Evolutionary conservation across 176 grass and related monocot genomes (phyloP).

Genomic region (Puccinellia tenuiflora): DNA sequence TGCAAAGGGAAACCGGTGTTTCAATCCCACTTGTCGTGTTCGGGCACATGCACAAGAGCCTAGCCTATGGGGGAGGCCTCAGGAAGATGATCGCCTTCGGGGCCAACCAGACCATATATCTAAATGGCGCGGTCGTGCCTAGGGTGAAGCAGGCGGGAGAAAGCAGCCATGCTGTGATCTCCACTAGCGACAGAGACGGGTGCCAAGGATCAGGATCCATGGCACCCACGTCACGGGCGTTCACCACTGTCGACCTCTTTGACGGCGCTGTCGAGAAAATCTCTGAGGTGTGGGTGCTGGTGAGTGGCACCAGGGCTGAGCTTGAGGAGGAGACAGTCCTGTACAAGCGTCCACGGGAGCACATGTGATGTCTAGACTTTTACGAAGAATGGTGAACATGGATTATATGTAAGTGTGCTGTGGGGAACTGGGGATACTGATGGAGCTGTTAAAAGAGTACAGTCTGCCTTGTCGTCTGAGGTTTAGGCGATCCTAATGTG

Average conservation of each 20-base stretch:
- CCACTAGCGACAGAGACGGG: constrained; percentile 18
- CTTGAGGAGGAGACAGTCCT: constrained; percentile 64
- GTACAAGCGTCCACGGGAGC: constrained; percentile 37
- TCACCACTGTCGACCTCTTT: constrained; percentile 55
- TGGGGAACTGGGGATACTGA: not conserved
- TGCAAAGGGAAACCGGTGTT: constrained; percentile 53
- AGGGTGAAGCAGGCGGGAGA: constrained; percentile 43
- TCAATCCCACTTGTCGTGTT: constrained; percentile 79
- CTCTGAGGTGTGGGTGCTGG: constrained; percentile 70
- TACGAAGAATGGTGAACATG: not conserved
- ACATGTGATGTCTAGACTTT: constrained; percentile 3
- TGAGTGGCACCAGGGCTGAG: constrained; percentile 30
- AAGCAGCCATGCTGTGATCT: not conserved
- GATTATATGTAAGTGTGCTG: constrained; percentile 17
- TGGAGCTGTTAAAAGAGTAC: not conserved
- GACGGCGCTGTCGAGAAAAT: constrained; percentile 66
- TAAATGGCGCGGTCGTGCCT: constrained; percentile 85
- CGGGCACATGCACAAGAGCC: constrained; percentile 88
- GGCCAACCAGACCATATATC: constrained; percentile 52
- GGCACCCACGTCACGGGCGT: constrained; percentile 32
- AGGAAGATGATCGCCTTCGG: constrained; percentile 72
- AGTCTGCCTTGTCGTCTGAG: not conserved
- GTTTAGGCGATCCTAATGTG: not conserved
- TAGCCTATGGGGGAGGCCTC: constrained; percentile 56
- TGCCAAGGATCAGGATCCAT: constrained; percentile 14